Base-by-base conservation (phyloP, 495 filamentous ascomycete genomes). In the Tuber microsphaerosporum region DNA sequence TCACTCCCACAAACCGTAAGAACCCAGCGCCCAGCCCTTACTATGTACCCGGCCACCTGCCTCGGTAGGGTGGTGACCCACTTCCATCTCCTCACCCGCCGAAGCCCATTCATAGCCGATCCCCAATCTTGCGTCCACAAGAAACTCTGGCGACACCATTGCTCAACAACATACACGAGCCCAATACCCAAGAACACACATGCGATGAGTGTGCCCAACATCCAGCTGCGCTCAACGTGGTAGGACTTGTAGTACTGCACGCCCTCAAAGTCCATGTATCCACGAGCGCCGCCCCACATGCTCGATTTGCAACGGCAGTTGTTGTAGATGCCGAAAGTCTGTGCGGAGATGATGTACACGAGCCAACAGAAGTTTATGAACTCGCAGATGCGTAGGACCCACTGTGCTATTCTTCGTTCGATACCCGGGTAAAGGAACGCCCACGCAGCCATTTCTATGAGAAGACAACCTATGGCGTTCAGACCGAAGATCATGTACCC, bases 401-500 rank as follows among this genome's bases (percentile, higher is more conserved):
- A 37, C 12, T 48, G 69, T 6, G 73, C 44, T 20, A 19, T 41
- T 7, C 26, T 68, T 26, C 45, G 75, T 9, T 26, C 70, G 17
- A 7, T 22, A 6, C 56, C 42, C 26, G 42, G 31, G 2, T 16
- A 14, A 37, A 51, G 42, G 22, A 75, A 10, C 12, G 31, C 9
- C 78, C 73, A 79, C 26, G 43, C 31, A 19, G 68, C 14, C 9
- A 75, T 39, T 12, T 74, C 84, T n/a, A 83, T 68, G 10, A 84
- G 16, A 45, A 87, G 80, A 17, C 83, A 75, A 2, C 71, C 72
- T 7, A 81, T 65, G 19, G 82, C 77, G 10, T 85, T 73, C n/a
- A 84, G 43, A 6, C 82, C 74, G 73, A 85, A 88, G 22, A 86
- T 77, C 22, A 86, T 74, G 74, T 88, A 88, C 0, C 84, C 85